Conservation (phyloP, 495 filamentous ascomycete genomes). For the Cercophora samala region DNA sequence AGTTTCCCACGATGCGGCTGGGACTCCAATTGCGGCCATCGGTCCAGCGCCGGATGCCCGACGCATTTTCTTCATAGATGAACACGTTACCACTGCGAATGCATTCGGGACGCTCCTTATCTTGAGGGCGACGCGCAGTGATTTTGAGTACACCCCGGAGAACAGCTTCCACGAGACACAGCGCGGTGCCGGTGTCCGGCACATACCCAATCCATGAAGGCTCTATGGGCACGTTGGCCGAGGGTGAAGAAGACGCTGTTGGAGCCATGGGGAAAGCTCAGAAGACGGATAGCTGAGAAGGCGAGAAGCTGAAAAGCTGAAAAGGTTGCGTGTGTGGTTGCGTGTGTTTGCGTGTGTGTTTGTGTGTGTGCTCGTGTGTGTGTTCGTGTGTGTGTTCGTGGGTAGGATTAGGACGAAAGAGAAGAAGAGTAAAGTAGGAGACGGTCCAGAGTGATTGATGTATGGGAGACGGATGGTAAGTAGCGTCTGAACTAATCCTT, state of each 20-base stretch:
- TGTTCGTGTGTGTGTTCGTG: too few relatives aligned
- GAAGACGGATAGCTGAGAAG: too few relatives aligned
- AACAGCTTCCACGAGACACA: conserved; percentile 73
- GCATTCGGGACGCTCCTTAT: conserved; percentile 68
- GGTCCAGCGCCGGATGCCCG: conserved; percentile 91
- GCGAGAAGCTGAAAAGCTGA: too few relatives aligned
- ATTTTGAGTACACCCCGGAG: conserved; percentile 60
- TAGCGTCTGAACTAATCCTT: too few relatives aligned
- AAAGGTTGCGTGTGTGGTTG: too few relatives aligned
- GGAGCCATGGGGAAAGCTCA: background rate
- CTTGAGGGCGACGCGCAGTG: conserved; percentile 80
- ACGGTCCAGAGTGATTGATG: too few relatives aligned
- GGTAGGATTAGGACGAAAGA: too few relatives aligned
- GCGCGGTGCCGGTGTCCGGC: conserved; percentile 67
- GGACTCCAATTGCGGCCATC: conserved; percentile 89
- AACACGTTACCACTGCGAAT: conserved; percentile 83
- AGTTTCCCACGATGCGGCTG: conserved; percentile 83
- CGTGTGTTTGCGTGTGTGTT: too few relatives aligned
- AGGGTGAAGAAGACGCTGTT: background rate
- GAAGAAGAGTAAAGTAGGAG: too few relatives aligned
- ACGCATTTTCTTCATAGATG: conserved; percentile 84
- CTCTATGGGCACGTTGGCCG: conserved; percentile 12
- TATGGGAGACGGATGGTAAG: too few relatives aligned
- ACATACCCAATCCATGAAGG: conserved; percentile 66
- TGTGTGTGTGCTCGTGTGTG: too few relatives aligned